phyloP scores from a whole-genome alignment of 2,329 filamentous ascomycete genomes.

The Ophiocordyceps robertsii region DNA sequence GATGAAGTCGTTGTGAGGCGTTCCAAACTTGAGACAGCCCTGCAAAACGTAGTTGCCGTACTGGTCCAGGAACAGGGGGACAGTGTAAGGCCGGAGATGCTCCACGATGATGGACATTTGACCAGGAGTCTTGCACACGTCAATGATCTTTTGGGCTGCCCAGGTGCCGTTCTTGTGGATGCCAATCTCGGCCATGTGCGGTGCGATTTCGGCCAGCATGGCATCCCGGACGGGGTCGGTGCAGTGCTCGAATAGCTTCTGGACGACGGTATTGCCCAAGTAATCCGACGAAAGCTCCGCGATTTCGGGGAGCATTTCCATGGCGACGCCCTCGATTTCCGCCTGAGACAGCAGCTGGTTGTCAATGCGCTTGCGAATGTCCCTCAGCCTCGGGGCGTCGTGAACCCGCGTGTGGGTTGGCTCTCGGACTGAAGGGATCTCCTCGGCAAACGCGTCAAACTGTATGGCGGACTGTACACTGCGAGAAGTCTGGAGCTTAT shows the following conservation, averaged over 20 bases:
- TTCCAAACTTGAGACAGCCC: constrained; percentile 83
- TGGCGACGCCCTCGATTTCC: constrained; percentile 85
- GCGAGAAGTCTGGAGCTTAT: constrained; percentile 55
- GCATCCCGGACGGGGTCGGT: constrained; percentile 80
- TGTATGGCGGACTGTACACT: constrained; percentile 67
- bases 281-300: constrained; percentile 93
- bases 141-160: constrained; percentile 98
- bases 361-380: constrained; percentile 95
- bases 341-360: constrained; percentile 75
- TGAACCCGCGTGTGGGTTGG: constrained; percentile 80
- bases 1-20: constrained; percentile 88
- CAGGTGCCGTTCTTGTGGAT: constrained; percentile 99
- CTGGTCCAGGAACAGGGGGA: constrained; percentile 90
- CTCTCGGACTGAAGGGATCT: constrained; percentile 82
- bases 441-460: constrained; percentile 58
- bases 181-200: constrained; percentile 90
- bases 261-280: constrained; percentile 96
- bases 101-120: constrained; percentile 82
- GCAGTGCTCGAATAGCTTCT: constrained; percentile 96
- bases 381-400: constrained; percentile 85
- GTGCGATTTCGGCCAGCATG: constrained; percentile 79
- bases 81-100: constrained; percentile 69
- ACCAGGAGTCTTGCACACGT: constrained; percentile 72
- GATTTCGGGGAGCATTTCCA: constrained; percentile 93
- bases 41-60: constrained; percentile 98